Base-by-base conservation (phyloP, 371 early-diverging fungal genomes). In the Batkoa obscura region DNA sequence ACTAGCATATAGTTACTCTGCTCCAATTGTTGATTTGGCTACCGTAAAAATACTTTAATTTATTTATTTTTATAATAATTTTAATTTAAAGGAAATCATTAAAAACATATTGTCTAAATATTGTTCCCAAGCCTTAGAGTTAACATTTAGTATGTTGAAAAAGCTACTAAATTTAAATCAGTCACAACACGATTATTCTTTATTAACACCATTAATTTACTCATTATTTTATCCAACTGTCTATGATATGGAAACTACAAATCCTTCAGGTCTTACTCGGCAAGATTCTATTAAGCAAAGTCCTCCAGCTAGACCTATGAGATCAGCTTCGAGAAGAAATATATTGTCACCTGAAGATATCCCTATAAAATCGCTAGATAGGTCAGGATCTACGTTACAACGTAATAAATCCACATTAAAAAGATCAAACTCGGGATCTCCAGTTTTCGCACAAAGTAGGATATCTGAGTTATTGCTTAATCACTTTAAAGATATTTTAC, bases 191-290 rank as follows among this genome's bases (percentile, higher is more conserved):
- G n/a, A 31, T 12, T 34, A 13, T 50, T 17, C 13, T 6, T 13
- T 13, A 13, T 34, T 50, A 12, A 34, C 50, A 2, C 30, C 50
- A 13, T n/a, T 50, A 34, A 34, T 50, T 5, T 50, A 50, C 36
- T 34, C 34, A 13, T 12, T 50, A 17, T 34, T 50, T 34, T 50
- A 50, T 30, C 50, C 50, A 34, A 50, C 50, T 34, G 50, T 50
- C 3, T 50, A 31, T n/a, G 50, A 50, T n/a, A 30, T 30, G 6
- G 47, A 47, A n/a, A n/a, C 47, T 8, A 12, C 31, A 6, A 34
- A 17, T n/a, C 41, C 41, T 39, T 5, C 41, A 13, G 41, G 41
- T 39, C 5, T 39, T 5, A 8, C 41, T 39, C 5, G 41, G 41
- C 8, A 17, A 15, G 9, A 48, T 9, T 8, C 6, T 9, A 8